Evolutionary conservation across 768 basidiomycete species (phyloP).

Genomic region (Calocybe cyanea): DNA sequence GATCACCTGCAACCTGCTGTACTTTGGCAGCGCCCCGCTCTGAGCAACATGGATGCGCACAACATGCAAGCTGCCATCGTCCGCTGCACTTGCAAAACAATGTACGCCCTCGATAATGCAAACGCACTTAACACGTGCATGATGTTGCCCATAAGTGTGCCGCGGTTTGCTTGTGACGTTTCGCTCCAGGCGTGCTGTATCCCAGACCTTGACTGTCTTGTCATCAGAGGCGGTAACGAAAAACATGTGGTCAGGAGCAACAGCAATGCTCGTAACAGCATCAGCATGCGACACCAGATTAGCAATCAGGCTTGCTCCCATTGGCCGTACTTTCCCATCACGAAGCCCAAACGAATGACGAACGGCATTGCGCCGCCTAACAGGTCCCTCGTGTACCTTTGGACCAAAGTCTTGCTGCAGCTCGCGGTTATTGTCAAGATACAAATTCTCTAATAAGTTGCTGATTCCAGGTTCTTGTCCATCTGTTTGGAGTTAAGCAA

Average conservation of each 20-base stretch:
- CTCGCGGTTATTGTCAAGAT: conserved; percentile 82
- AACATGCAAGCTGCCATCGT: conserved; percentile 80
- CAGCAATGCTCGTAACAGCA: conserved; percentile 72
- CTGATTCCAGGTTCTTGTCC: conserved; percentile 88
- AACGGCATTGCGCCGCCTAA: conserved; percentile 70
- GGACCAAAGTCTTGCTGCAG: conserved; percentile 92
- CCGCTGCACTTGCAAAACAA: conserved; percentile 85
- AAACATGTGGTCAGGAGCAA: conserved; percentile 92
- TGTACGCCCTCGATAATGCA: conserved; percentile 84
- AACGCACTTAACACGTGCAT: conserved; percentile 63
- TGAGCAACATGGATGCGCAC: conserved; percentile 76
- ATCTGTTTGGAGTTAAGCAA: conserved; percentile 45
- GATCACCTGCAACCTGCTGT: conserved; percentile 74
- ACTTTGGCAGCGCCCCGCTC: conserved; percentile 73
- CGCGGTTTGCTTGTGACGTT: conserved; percentile 87
- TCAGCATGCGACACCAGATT: conserved; percentile 84
- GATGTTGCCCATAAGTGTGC: conserved; percentile 56
- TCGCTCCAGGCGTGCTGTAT: conserved; percentile 87
- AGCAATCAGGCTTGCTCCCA: conserved; percentile 79
- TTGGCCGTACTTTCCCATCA: conserved; percentile 54
- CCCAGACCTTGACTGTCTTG: conserved; percentile 91
- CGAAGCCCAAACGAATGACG: conserved; percentile 67
- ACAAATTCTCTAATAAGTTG: conserved; percentile 85
- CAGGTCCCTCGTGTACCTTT: conserved; percentile 73
- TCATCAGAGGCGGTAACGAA: conserved; percentile 94